Evolutionary conservation across 352 stramenopile species (phyloP), one percentile per base, ranked within the genome.

Genomic region (Pythium grandisporangium): DNA sequence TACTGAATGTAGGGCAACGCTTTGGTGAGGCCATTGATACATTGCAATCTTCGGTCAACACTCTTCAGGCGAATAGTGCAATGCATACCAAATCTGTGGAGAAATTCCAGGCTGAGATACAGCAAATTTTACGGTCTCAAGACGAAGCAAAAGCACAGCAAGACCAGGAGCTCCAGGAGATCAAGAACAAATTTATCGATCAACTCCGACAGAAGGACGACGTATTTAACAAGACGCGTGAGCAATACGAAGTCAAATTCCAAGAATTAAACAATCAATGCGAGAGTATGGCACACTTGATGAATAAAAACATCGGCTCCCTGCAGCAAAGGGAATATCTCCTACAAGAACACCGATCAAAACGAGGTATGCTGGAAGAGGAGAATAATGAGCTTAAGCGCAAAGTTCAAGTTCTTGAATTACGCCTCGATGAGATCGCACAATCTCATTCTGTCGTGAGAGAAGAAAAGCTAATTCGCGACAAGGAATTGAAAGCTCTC

Each of bases 321-420:
- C 29, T 89, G 24, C 74, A 87, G 40, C 69, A 92, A 27, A 65
- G 75, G 11, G 73, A 89, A 39, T 61, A 76, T 20, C 54, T 85
- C 25, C 51, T 89, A 19, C 71, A 87, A 48, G 76, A 88, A 17
- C 81, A 36, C 19, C 70, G 73, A 10, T 44, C 53, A 2, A 83
- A 79, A 45, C 64, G 67, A 26, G 58, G 58, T 12, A 45, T 64
- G 12, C 20, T 89, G 26, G 75, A 88, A 45, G 71, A 92, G 36
- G 73, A 89, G 45, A 92, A 86, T 55, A 71, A 48, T 14, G 73
- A 84, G 45, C 53, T 86, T 2, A 81, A 84, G 45, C 68, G 70
- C 14, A 92, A 88, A 48, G 63, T 88, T 6, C 66, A 86, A 45
- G 66, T 83, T 24, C 56, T 92, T 4, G 78, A 92, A 53, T 70